Evolutionary conservation across 202 grass and related monocot species (phyloP), one percentile per base, ranked within the genome.

Genomic region (Cymbopogon flexuosus): DNA sequence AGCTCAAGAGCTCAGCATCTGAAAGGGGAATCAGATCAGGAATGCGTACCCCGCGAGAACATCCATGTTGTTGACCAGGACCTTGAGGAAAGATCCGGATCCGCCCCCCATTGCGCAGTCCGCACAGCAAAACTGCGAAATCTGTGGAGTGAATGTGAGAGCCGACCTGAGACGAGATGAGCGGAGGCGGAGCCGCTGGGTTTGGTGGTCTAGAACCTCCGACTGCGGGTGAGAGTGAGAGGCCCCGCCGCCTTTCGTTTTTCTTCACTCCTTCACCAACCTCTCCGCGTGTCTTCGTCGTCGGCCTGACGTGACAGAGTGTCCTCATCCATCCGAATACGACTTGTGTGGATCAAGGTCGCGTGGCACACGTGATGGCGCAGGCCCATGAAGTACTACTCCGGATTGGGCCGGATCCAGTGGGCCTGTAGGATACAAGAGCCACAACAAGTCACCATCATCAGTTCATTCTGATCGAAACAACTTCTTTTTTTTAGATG

Each of bases 41-140:
- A 47, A 62, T 65, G 74, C 77, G 62, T 99, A 99, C 93, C 93
- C 96, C 24, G 89, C 90, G 79, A 99, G 90, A 83, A 90, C 81
- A 73, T 96, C 93, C 10, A 97, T 62, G 83, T 97, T 97, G 51
- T 85, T 93, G 47, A 86, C 76, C 35, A 97, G 10, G 73, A 97
- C 93, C 79, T 93, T 93, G 77, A 97, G 76, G 79, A 97, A 93
- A 84, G 93, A 94, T 67, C 84, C 89, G 81, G 92, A 97, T 81
- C 93, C 90, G 63, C 83, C 78, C 45, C 83, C 81, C 86, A 81
- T 90, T 23, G 43, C 65, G 24, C 19, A 11, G 80, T n/a, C 45
- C 79, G 8, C 34, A 72, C 22, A 51, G 56, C 30, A 16, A 21
- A 57, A 45, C 40, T 3, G 60, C 81, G 18, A 84, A 84, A 87